These are phyloP conservation scores for Cudoniella acicularis DNA, from an alignment of 495 filamentous ascomycete genomes.

Conservation along the genomic window DNA sequence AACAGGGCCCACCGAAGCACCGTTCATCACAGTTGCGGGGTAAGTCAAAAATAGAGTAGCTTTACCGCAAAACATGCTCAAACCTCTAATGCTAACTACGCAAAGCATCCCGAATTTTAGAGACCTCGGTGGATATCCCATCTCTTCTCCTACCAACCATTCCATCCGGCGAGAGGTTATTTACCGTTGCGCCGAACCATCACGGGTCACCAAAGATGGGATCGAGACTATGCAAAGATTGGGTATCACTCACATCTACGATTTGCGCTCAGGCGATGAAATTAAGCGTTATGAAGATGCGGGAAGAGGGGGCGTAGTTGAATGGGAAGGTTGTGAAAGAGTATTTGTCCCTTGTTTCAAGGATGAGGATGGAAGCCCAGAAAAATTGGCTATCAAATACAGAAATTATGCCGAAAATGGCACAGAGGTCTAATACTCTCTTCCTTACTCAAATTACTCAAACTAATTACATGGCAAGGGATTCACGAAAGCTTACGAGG, in stretches of 20 bases:
- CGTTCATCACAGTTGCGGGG: conserved; percentile 44
- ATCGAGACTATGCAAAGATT: conserved; percentile 45
- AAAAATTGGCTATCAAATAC: conserved; percentile 45
- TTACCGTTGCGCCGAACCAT: conserved; percentile 57
- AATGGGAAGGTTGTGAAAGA: conserved; percentile 47
- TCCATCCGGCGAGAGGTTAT: conserved; percentile 44
- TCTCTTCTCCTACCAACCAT: conserved; percentile 21
- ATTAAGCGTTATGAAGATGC: conserved; percentile 33
- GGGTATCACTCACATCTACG: conserved; percentile 58
- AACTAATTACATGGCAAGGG: conserved; percentile 17
- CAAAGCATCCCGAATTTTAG: conserved; percentile 56
- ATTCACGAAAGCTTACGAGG: conserved; percentile 23
- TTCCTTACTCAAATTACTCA: not conserved
- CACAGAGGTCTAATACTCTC: conserved; percentile 34
- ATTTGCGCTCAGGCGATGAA: conserved; percentile 58
- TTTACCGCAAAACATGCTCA: not conserved
- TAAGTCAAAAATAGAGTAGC: not conserved
- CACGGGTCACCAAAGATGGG: conserved; percentile 46
- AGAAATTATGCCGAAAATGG: conserved; percentile 38
- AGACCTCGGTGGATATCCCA: conserved; percentile 52
- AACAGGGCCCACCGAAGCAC: conserved; percentile 25
- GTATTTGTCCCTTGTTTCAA: conserved; percentile 57
- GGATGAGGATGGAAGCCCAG: conserved; percentile 53
- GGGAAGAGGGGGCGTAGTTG: conserved; percentile 28
- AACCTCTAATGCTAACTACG: not conserved